These are phyloP conservation scores for Isoetes taiwanensis DNA, from an alignment of 75 land plant species.

Conservation along the genomic window DNA sequence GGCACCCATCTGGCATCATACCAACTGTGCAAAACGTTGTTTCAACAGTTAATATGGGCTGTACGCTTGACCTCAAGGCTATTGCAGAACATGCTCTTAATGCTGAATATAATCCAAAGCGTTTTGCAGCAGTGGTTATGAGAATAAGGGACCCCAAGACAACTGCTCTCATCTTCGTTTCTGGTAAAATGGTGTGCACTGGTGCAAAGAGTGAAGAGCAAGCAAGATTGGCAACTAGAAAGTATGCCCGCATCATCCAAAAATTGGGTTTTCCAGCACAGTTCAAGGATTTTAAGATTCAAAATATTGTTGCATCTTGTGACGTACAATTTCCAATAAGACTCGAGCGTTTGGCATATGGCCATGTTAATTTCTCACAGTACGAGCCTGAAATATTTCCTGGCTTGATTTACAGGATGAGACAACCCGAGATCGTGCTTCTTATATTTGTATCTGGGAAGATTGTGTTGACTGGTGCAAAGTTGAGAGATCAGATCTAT, in stretches of 20 bases:
- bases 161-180: not conserved
- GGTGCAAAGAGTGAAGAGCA: slow-evolving; percentile 3
- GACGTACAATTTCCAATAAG: slow-evolving; percentile 91
- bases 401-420: slow-evolving; percentile 1
- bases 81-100: slow-evolving; percentile 84
- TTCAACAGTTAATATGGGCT: slow-evolving; percentile 78
- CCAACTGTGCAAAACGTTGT: slow-evolving; percentile 43
- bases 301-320: slow-evolving; percentile 83
- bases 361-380: slow-evolving; percentile 64
- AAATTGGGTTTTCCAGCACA: slow-evolving; percentile 3
- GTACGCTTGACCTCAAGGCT: slow-evolving; percentile 63
- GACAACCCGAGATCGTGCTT: slow-evolving; percentile 7
- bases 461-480: slow-evolving; percentile 4
- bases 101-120: slow-evolving; percentile 91
- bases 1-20: not conserved
- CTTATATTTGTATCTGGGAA: slow-evolving; percentile 5
- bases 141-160: slow-evolving; percentile 8
- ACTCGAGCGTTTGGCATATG: slow-evolving; percentile 67
- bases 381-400: slow-evolving; percentile 5
- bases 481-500: not conserved
- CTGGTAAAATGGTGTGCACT: slow-evolving; percentile 4
- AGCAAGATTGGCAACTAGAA: slow-evolving; percentile 2
- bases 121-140: slow-evolving; percentile 6
- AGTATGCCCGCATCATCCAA: too few species aligned
- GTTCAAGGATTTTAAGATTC: slow-evolving; percentile 73